Evolutionary conservation across 2,329 filamentous ascomycete species (phyloP), one percentile per base, ranked within the genome.

Genomic region (Neophaeococcomyces mojaviensis): DNA sequence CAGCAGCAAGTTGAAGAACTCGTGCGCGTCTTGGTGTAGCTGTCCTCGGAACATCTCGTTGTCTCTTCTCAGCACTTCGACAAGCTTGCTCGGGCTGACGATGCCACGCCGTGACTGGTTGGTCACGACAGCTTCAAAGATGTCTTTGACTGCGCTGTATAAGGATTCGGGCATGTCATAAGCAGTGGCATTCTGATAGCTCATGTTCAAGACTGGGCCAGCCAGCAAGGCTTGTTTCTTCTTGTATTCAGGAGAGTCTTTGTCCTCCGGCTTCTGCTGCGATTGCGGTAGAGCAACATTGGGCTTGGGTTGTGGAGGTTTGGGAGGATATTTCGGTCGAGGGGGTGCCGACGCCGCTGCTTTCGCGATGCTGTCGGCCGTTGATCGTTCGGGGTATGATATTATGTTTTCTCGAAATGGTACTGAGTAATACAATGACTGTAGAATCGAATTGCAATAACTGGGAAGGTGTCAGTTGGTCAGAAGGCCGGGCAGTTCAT

Each of bases 21-120:
- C 92, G 64, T 98, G 92, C 1, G 92, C 92, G 63, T 98, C 92
- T 63, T 98, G 92, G 64, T 98, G 92, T 86, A 96, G 95, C 3
- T 89, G 86, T 32, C 88, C 90, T 48, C 88, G 82, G 60, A 98
- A 98, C 84, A 95, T 89, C 64, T 98, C 92, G 62, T 98, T 94
- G 58, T 97, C 88, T 52, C 86, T 80, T 61, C 89, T 87, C 60
- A 98, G 81, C 20, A 96, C 89, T 61, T 98, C 90, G 30, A 98
- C 73, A 53, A 98, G 96, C 51, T 89, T 84, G 58, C 90, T 83
- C 1, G 92, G 92, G 59, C 89, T 94, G 34, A 97, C 76, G 9
- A 98, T 88, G 13, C 92, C 92, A 5, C 86, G 92, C 46, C 88
- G 81, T 33, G 85, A 85, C 49, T 79, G 73, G 63, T 86, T 88